Conservation (phyloP, 2,329 filamentous ascomycete genomes). For the Cryphonectria japonica region DNA sequence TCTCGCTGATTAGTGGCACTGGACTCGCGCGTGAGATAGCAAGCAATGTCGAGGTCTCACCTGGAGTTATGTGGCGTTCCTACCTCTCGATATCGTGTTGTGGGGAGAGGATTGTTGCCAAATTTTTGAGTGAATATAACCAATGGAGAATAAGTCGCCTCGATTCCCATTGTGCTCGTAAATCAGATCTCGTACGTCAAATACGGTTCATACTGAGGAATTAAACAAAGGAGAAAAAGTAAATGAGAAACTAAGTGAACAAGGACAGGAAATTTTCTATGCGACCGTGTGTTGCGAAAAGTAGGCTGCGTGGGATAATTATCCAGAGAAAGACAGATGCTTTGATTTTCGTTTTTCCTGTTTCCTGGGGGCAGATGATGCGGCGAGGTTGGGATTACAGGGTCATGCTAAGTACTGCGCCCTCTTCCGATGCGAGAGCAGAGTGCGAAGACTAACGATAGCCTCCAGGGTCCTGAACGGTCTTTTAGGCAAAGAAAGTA, state of each 20-base stretch:
- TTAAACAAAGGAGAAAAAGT: too few species aligned
- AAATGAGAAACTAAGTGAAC: too few species aligned
- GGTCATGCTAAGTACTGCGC: not conserved
- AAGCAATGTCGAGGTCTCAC: not conserved
- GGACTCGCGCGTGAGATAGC: not conserved
- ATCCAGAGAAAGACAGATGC: not conserved
- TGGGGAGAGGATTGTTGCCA: not conserved
- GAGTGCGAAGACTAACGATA: not conserved
- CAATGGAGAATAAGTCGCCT: constrained; percentile 4
- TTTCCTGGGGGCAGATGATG: not conserved
- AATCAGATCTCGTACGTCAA: constrained; percentile 2
- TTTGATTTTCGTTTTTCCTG: not conserved
- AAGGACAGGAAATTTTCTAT: not conserved
- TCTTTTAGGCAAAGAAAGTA: not conserved
- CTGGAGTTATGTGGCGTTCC: not conserved
- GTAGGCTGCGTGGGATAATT: not conserved
- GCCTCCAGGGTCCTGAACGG: not conserved
- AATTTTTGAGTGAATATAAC: not conserved
- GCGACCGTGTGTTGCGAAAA: not conserved
- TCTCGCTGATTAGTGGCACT: not conserved
- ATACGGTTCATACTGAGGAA: constrained; percentile 3
- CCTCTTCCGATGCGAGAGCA: not conserved
- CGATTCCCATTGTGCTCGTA: constrained; percentile 21
- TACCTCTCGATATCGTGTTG: not conserved
- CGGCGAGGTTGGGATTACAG: not conserved